These are phyloP conservation scores for Karstenula rhodostoma DNA, from an alignment of 2,329 filamentous ascomycete genomes.

Conservation along the genomic window DNA sequence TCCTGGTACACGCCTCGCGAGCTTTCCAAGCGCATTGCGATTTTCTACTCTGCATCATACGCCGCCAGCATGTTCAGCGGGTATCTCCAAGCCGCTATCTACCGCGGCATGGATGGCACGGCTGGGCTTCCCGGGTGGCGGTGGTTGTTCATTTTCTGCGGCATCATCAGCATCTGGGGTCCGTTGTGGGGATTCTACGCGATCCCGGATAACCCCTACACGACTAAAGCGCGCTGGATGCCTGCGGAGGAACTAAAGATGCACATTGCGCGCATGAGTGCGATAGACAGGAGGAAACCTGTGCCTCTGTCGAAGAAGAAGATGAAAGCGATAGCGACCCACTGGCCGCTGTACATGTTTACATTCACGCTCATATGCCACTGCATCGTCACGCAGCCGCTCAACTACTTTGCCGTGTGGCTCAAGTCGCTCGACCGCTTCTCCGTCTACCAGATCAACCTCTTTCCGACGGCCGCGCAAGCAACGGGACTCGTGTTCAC, in stretches of 20 bases:
- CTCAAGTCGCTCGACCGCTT: slow-evolving; percentile 22
- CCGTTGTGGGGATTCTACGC: slow-evolving; percentile 51
- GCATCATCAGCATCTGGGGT: slow-evolving; percentile 49
- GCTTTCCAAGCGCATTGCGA: slow-evolving; percentile 65
- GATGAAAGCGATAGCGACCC: slow-evolving; percentile 12
- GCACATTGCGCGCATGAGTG: slow-evolving; percentile 15
- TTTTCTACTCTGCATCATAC: slow-evolving; percentile 57
- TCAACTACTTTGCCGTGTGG: slow-evolving; percentile 26
- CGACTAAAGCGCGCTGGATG: slow-evolving; percentile 26
- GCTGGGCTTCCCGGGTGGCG: slow-evolving; percentile 42
- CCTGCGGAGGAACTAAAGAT: slow-evolving; percentile 15
- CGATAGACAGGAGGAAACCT: slow-evolving; percentile 23
- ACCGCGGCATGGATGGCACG: slow-evolving; percentile 55
- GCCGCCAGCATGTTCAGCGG: slow-evolving; percentile 60
- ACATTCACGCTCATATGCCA: slow-evolving; percentile 23
- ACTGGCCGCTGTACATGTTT: slow-evolving; percentile 24
- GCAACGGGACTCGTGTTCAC: slow-evolving; percentile 23
- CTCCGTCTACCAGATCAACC: slow-evolving; percentile 27
- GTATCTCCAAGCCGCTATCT: slow-evolving; percentile 62
- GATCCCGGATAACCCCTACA: slow-evolving; percentile 23
- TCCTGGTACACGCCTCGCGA: slow-evolving; percentile 65
- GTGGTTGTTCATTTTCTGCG: slow-evolving; percentile 41
- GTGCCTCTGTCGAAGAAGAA: slow-evolving; percentile 19
- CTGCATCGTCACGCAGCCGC: slow-evolving; percentile 23
- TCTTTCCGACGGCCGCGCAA: slow-evolving; percentile 23